Conservation (phyloP, 2,329 filamentous ascomycete species). For the Eutypa lata region DNA sequence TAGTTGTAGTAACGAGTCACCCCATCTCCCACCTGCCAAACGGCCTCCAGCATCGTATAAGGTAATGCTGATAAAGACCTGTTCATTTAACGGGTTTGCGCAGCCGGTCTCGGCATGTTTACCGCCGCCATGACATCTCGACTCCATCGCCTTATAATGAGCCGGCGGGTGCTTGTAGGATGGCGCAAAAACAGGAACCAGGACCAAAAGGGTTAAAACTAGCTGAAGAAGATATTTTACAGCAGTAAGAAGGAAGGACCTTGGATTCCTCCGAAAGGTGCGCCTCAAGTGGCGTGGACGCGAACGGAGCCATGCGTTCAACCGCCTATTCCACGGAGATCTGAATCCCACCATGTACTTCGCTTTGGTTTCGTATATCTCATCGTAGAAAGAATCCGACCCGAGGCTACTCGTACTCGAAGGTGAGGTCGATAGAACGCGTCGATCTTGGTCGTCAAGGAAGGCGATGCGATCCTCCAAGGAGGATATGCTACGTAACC, state of each 20-base stretch:
- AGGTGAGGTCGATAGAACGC: background rate
- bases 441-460: background rate
- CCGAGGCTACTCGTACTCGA: background rate
- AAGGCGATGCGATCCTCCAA: background rate
- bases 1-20: constrained; percentile 55
- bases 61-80: constrained; percentile 71
- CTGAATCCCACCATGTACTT: constrained; percentile 1
- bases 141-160: constrained; percentile 34
- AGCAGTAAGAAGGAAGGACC: background rate
- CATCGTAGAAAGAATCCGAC: constrained; percentile 1
- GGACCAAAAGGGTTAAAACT: background rate
- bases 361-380: background rate
- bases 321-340: background rate
- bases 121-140: constrained; percentile 26
- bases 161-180: constrained; percentile 39
- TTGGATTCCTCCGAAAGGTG: background rate
- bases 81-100: constrained; percentile 49
- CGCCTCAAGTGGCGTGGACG: background rate
- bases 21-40: constrained; percentile 64
- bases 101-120: constrained; percentile 26
- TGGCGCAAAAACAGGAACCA: constrained; percentile 32
- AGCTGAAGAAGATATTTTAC: background rate
- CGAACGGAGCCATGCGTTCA: background rate
- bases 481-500: background rate
- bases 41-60: constrained; percentile 62